Conservation (phyloP, 2,329 filamentous ascomycete genomes). For the Aphanocladium album region DNA sequence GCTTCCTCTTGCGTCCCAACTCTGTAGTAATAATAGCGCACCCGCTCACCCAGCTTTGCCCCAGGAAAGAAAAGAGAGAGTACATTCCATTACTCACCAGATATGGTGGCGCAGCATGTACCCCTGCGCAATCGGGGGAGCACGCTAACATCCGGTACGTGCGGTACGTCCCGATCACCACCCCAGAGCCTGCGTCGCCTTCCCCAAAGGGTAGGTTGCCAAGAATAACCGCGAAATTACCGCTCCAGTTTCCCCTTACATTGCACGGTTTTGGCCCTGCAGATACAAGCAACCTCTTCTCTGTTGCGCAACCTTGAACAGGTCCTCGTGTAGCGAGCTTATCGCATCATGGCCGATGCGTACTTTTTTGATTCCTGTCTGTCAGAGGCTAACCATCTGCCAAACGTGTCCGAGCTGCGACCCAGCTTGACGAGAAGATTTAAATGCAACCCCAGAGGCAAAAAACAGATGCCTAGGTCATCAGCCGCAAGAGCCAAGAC, state of each 20-base stretch:
- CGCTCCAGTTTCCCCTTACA: neutral
- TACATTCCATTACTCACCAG: neutral
- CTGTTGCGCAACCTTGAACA: too few species aligned
- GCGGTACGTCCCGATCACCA: conserved; percentile 13
- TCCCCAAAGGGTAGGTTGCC: conserved; percentile 7
- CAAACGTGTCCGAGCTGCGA: neutral
- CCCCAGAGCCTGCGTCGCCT: neutral
- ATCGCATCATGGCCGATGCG: neutral
- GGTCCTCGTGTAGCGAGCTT: neutral
- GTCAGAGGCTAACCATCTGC: neutral
- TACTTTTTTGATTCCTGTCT: neutral
- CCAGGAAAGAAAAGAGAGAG: neutral
- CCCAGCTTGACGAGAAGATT: neutral
- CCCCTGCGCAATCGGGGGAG: neutral
- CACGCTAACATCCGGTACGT: neutral
- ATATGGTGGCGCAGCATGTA: neutral
- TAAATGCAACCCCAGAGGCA: neutral
- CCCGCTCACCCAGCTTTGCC: too few species aligned
- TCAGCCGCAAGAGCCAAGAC: neutral
- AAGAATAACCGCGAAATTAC: conserved; percentile 9
- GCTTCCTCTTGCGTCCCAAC: too few species aligned
- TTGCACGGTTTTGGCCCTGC: neutral
- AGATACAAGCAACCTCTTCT: too few species aligned
- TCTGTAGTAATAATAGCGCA: too few species aligned
- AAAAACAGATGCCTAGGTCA: neutral